phyloP scores from a whole-genome alignment of 306 rosid genomes.

The Clitoria ternatea region DNA sequence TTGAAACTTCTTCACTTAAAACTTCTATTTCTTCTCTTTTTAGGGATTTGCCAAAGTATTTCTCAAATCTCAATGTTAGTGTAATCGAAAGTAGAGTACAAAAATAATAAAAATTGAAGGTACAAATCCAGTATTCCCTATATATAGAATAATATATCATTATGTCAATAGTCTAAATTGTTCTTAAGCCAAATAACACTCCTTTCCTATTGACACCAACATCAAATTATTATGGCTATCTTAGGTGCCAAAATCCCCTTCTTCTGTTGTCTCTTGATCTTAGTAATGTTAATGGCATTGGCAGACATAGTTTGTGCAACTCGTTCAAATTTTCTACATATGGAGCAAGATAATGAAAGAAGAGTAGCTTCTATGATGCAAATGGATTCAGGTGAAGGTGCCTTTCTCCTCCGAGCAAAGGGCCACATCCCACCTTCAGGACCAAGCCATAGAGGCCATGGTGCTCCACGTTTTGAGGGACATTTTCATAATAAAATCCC shows the following conservation, averaged over 20 bases:
- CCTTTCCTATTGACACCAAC: neutral
- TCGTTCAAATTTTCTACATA: neutral
- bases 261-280: neutral
- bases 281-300: neutral
- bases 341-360: neutral
- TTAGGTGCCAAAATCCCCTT: slow-evolving; percentile 1
- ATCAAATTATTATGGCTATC: slow-evolving; percentile 4
- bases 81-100: neutral
- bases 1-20: neutral
- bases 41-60: slow-evolving; percentile 31
- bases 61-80: slow-evolving; percentile 30
- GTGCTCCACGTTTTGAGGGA: neutral
- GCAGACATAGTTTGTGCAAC: neutral
- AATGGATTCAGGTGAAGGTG: neutral
- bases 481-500: slow-evolving; percentile 14
- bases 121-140: neutral
- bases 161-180: neutral
- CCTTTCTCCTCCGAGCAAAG: slow-evolving; percentile 7
- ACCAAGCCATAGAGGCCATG: slow-evolving; percentile 35
- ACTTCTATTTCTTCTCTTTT: neutral
- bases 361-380: neutral
- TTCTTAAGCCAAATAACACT: neutral
- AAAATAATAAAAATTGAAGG: neutral
- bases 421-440: slow-evolving; percentile 26
- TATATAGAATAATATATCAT: neutral